A percentile compares a stretch with the other conserved stretches of the same genome.
These are phyloP conservation scores for Basidioascus undulatus DNA, from an alignment of 768 basidiomycete genomes.

Conservation along the genomic window DNA sequence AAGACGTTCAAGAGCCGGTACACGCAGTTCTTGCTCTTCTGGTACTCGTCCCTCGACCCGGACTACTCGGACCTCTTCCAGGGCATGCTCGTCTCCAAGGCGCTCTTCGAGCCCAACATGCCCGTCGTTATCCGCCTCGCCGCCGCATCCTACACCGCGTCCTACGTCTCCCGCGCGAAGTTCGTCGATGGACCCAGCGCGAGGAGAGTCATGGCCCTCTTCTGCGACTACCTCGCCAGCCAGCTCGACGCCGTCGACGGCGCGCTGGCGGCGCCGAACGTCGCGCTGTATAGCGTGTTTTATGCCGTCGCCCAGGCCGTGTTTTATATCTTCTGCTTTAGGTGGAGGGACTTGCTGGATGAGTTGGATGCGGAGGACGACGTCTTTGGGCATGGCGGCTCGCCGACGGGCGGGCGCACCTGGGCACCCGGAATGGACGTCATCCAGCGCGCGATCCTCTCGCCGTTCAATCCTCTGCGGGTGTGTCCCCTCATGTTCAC, in stretches of 20 bases:
- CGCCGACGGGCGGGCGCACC: conserved; percentile 23
- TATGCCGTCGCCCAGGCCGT: conserved; percentile 80
- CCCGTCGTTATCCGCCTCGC: conserved; percentile 67
- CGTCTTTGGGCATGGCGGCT: conserved; percentile 16
- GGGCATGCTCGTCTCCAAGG: conserved; percentile 78
- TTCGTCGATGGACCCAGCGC: conserved; percentile 57
- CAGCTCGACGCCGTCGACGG: conserved; percentile 51
- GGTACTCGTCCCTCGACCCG: conserved; percentile 70
- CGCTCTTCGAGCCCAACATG: conserved; percentile 31
- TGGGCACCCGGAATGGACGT: conserved; percentile 69
- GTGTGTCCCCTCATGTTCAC: conserved; percentile 22
- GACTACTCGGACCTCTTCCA: conserved; percentile 82
- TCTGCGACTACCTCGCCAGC: conserved; percentile 60
- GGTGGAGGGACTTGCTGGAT: conserved; percentile 62
- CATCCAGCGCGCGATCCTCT: conserved; percentile 53
- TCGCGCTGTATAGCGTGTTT: conserved; percentile 41
- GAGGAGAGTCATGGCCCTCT: conserved; percentile 45
- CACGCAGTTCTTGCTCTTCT: conserved; percentile 90
- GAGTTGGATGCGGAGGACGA: conserved; percentile 30
- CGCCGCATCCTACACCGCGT: conserved; percentile 79
- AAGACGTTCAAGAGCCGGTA: conserved; percentile 93
- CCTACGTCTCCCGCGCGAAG: conserved; percentile 67
- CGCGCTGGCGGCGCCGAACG: conserved; percentile 14
- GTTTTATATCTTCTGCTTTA: conserved; percentile 91
- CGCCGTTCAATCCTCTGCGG: conserved; percentile 71